phyloP scores from a whole-genome alignment of 208 protist genomes.

The Trypanosomatidae sp. region DNA sequence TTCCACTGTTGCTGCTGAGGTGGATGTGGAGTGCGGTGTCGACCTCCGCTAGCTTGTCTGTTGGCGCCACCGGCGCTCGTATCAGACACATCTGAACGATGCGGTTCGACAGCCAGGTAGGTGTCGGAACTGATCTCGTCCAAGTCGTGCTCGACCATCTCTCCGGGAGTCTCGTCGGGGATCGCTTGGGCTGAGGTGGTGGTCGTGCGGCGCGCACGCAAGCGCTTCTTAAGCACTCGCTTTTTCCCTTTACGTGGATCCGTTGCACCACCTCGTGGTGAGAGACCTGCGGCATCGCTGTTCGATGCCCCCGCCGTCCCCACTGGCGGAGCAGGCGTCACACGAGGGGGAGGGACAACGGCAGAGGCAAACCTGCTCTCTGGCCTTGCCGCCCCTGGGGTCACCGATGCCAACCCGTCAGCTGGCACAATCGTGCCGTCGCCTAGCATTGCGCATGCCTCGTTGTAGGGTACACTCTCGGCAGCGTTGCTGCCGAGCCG shows the following conservation, averaged over 20 bases:
- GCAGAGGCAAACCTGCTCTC: conserved; percentile 17
- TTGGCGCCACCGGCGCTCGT: neutral
- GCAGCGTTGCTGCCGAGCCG: conserved; percentile 22
- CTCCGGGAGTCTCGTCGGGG: conserved; percentile 41
- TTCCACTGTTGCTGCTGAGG: conserved; percentile 12
- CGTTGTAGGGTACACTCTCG: conserved; percentile 37
- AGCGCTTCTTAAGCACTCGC: conserved; percentile 40
- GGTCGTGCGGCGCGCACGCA: conserved; percentile 28
- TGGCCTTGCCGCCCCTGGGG: neutral
- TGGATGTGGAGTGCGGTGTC: conserved; percentile 6
- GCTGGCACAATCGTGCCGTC: conserved; percentile 31
- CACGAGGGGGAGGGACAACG: neutral
- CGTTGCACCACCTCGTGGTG: neutral
- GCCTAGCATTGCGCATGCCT: conserved; percentile 35
- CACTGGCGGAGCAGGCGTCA: neutral
- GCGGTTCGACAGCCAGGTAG: neutral
- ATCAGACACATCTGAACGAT: neutral
- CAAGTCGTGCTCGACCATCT: conserved; percentile 43
- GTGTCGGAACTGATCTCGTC: conserved; percentile 14
- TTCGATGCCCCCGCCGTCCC: conserved; percentile 4
- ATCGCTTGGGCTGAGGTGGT: conserved; percentile 37
- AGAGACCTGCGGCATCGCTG: conserved; percentile 10
- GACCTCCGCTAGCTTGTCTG: neutral
- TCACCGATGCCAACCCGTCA: neutral
- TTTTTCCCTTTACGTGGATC: conserved; percentile 40